phyloP scores from a whole-genome alignment of 495 filamentous ascomycete genomes.

The Aspergillus campestris region DNA sequence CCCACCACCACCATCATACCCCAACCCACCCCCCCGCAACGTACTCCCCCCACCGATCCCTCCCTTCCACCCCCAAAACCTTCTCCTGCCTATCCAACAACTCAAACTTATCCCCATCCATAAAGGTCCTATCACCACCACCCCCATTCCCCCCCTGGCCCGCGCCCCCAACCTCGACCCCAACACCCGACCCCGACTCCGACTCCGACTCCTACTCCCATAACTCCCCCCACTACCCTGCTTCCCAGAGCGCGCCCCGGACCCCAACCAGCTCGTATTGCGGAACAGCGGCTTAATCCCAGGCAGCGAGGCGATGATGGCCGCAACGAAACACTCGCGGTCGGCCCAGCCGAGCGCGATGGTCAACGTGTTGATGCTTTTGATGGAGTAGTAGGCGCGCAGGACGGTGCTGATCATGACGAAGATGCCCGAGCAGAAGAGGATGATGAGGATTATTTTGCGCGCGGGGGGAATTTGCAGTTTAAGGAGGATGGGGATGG shows the following conservation, averaged over 20 bases:
- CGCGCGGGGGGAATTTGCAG: constrained; percentile 16
- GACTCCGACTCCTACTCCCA: not conserved
- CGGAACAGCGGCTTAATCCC: constrained; percentile 21
- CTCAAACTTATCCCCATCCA: not conserved
- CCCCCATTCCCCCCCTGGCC: no score
- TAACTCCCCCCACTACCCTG: not conserved
- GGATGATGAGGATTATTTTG: constrained; percentile 14
- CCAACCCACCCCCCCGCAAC: no score
- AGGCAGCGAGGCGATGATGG: constrained; percentile 16
- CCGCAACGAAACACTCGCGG: constrained; percentile 18
- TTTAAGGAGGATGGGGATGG: constrained; percentile 17
- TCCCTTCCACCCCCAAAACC: no score
- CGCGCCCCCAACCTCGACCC: not conserved
- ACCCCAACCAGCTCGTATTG: constrained; percentile 13
- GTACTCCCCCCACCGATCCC: no score
- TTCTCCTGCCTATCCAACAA: not conserved
- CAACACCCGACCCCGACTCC: not conserved
- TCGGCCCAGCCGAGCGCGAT: constrained; percentile 16
- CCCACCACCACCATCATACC: no score
- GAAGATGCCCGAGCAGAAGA: constrained; percentile 20
- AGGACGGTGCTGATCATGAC: constrained; percentile 22
- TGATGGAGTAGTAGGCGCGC: constrained; percentile 17
- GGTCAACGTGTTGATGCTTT: constrained; percentile 11
- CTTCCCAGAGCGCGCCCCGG: not conserved
- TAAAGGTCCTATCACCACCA: not conserved